These are phyloP conservation scores for Tuber microsphaerosporum DNA, from an alignment of 495 filamentous ascomycete species.

Conservation along the genomic window DNA sequence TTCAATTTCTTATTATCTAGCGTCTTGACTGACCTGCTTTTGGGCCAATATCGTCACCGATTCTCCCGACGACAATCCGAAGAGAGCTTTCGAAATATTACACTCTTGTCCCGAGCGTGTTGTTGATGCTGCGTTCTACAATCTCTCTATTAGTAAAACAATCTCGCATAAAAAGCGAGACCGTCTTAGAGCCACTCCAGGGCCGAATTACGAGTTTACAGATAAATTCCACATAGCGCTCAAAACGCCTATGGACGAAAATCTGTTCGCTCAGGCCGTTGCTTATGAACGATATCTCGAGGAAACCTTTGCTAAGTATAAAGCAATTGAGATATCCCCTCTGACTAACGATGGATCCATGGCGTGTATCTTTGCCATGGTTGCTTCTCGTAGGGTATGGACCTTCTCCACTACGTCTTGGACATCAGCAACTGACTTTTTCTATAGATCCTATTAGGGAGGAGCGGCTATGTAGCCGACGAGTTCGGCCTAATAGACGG, in stretches of 20 bases:
- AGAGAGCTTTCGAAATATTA: conserved; percentile 37
- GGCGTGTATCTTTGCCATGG: conserved; percentile 42
- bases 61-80: conserved; percentile 33
- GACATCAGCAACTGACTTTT: conserved; percentile 9
- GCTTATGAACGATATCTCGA: conserved; percentile 33
- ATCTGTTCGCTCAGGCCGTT: conserved; percentile 38
- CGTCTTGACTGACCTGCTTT: conserved; percentile 11
- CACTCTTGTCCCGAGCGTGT: conserved; percentile 37
- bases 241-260: conserved; percentile 37
- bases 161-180: conserved; percentile 40
- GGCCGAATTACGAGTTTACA: conserved; percentile 42
- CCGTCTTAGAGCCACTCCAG: conserved; percentile 38
- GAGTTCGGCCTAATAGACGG: conserved; percentile 38
- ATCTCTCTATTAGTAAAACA: conserved; percentile 32
- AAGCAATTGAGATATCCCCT: conserved; percentile 34
- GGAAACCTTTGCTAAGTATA: conserved; percentile 30
- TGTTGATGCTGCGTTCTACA: conserved; percentile 41
- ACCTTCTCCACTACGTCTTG: not conserved
- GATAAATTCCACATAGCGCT: conserved; percentile 41
- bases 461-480: conserved; percentile 32
- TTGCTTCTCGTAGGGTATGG: conserved; percentile 33
- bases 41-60: conserved; percentile 41
- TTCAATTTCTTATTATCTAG: not conserved
- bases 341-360: conserved; percentile 42
- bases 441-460: conserved; percentile 29